Percentiles rank a stretch among this genome's conserved stretches.
phyloP scores from a whole-genome alignment of 1,139 yeast genomes.

The Sugiyamaella castrensis region DNA sequence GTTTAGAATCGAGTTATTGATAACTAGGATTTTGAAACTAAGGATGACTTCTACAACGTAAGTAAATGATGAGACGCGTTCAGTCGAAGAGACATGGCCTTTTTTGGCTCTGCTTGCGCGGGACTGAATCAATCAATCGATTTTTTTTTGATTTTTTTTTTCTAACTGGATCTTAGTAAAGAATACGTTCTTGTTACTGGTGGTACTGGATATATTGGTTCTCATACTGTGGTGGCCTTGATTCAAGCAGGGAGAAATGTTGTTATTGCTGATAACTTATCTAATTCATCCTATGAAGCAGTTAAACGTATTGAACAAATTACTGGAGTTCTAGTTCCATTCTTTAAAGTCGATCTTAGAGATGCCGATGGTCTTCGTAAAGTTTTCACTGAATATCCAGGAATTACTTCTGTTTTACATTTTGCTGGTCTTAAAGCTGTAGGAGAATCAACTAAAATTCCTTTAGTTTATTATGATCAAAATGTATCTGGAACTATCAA shows the following conservation, averaged over 20 bases:
- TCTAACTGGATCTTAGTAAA: background rate
- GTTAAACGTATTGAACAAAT: constrained; percentile 62
- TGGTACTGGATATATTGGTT: constrained; percentile 86
- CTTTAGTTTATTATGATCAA: constrained; percentile 68
- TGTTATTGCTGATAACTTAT: constrained; percentile 66
- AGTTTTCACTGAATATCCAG: constrained; percentile 49
- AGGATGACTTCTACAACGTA: too few species aligned
- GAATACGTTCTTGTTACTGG: constrained; percentile 67
- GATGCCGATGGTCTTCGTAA: constrained; percentile 47
- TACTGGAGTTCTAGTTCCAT: constrained; percentile 50
- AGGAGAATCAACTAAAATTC: constrained; percentile 72
- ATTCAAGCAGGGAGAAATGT: constrained; percentile 64
- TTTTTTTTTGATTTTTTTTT: too few species aligned
- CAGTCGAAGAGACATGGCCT: too few species aligned
- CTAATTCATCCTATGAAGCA: constrained; percentile 67
- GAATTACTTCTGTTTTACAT: constrained; percentile 64
- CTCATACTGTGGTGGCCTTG: constrained; percentile 71
- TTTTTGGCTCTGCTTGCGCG: too few species aligned
- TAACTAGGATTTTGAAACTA: too few species aligned
- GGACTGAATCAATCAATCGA: too few species aligned
- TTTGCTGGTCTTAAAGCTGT: constrained; percentile 89
- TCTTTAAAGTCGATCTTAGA: constrained; percentile 58
- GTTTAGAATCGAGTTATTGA: too few species aligned
- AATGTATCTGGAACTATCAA: constrained; percentile 66
- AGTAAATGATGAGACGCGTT: too few species aligned